A percentile compares a stretch with the other conserved stretches of the same genome.
phyloP scores from a whole-genome alignment of 768 basidiomycete genomes.

The Leccinum disarticulatum region DNA sequence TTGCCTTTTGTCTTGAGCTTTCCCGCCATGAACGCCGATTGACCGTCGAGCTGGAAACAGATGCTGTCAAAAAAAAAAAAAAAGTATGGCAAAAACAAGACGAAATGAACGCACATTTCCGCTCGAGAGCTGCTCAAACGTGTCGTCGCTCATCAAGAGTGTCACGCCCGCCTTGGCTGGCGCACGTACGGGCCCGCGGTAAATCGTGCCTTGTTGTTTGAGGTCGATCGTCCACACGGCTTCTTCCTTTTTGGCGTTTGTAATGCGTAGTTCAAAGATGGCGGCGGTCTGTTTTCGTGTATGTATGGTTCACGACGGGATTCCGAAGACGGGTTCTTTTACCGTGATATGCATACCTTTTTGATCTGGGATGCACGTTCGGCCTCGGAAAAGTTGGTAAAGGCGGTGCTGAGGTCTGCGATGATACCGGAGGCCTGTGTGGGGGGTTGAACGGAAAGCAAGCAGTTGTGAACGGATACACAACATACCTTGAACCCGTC shows the following conservation, averaged over 20 bases:
- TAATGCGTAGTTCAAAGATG: slow-evolving; percentile 82
- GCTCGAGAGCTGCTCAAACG: slow-evolving; percentile 64
- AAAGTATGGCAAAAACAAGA: too few relatives aligned
- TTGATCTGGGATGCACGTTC: slow-evolving; percentile 72
- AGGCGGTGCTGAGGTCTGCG: slow-evolving; percentile 48
- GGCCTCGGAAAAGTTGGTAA: slow-evolving; percentile 52
- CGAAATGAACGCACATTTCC: slow-evolving; percentile 56
- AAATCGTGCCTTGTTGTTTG: slow-evolving; percentile 78
- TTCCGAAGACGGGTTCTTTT: too few relatives aligned
- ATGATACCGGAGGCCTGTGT: slow-evolving; percentile 70
- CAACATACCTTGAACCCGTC: slow-evolving; percentile 66
- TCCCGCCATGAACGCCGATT: slow-evolving; percentile 96
- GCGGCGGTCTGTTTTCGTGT: slow-evolving; percentile 64
- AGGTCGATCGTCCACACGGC: slow-evolving; percentile 90
- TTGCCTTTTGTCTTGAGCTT: slow-evolving; percentile 91
- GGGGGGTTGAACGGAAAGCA: background rate
- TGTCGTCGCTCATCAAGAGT: slow-evolving; percentile 75
- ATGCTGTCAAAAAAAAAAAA: too few relatives aligned
- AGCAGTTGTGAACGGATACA: background rate
- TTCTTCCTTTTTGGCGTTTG: slow-evolving; percentile 68
- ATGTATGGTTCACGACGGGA: too few relatives aligned
- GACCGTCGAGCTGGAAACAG: slow-evolving; percentile 67
- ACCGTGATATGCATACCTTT: slow-evolving; percentile 45
- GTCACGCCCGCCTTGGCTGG: slow-evolving; percentile 78
- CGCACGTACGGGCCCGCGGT: slow-evolving; percentile 55